Evolutionary conservation across 768 basidiomycete genomes (phyloP).

Genomic region (Pisolithus albus): DNA sequence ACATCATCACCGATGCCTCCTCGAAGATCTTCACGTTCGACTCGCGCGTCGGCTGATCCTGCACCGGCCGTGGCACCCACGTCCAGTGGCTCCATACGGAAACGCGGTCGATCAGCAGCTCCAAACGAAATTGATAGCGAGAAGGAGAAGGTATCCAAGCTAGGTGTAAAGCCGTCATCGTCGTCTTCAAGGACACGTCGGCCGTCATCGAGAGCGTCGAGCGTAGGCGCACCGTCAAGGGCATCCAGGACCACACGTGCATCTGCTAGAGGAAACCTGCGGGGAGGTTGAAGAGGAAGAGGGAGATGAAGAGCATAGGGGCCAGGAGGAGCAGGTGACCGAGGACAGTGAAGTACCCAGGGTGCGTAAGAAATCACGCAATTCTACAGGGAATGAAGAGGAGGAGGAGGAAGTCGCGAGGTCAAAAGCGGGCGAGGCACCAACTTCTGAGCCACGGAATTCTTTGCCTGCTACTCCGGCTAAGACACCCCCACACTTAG

Average conservation of each 20-base stretch:
- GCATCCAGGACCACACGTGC: conserved; percentile 6
- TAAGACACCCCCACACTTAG: neutral
- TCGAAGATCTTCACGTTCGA: conserved; percentile 54
- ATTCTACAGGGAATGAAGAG: conserved; percentile 28
- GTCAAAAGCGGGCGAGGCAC: neutral
- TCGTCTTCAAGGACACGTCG: conserved; percentile 16
- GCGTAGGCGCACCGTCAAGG: conserved; percentile 11
- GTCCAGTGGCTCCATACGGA: conserved; percentile 43
- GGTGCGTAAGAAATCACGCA: conserved; percentile 50
- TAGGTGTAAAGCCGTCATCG: conserved; percentile 19
- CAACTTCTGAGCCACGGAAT: conserved; percentile 14
- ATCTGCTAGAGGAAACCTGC: conserved; percentile 34
- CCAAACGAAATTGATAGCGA: conserved; percentile 24
- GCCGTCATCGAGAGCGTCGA: conserved; percentile 28
- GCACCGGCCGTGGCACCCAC: conserved; percentile 21
- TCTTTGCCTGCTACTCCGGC: conserved; percentile 3
- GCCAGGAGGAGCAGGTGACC: conserved; percentile 39
- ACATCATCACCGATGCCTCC: conserved; percentile 47
- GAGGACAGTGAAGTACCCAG: conserved; percentile 36
- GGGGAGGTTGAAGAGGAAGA: conserved; percentile 44
- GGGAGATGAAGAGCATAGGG: conserved; percentile 23
- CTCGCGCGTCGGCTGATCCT: conserved; percentile 42
- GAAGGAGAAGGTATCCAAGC: conserved; percentile 36
- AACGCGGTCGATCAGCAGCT: conserved; percentile 42
- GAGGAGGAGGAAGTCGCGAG: conserved; percentile 4